Conservation (phyloP, 257 asterid species). For the Lycium ferocissimum region DNA sequence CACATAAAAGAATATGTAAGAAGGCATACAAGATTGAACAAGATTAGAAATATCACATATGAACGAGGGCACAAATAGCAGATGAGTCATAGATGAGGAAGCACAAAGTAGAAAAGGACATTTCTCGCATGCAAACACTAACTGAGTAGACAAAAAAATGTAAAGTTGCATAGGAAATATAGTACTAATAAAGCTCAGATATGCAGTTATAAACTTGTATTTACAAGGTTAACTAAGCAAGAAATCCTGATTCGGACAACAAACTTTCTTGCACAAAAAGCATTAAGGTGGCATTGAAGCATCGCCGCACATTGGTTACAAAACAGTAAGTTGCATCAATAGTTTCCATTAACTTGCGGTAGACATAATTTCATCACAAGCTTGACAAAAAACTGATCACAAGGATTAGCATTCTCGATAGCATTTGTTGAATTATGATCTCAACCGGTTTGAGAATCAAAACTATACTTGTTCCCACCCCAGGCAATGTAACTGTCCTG, state of each 20-base stretch:
- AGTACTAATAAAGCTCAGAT: background rate
- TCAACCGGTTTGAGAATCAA: slow-evolving; percentile 41
- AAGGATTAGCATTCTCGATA: slow-evolving; percentile 25
- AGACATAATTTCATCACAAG: slow-evolving; percentile 22
- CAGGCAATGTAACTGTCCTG: slow-evolving; percentile 87
- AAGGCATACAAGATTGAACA: background rate
- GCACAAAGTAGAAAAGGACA: background rate
- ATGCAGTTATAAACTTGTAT: background rate
- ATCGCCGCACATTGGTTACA: background rate
- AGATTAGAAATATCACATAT: background rate
- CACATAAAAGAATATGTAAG: too few species aligned
- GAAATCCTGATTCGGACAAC: background rate
- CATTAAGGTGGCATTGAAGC: background rate
- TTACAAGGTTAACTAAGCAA: slow-evolving; percentile 9
- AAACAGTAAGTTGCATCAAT: slow-evolving; percentile 15
- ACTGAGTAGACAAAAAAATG: background rate
- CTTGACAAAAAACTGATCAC: slow-evolving; percentile 31
- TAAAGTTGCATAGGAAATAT: background rate
- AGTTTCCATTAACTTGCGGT: slow-evolving; percentile 16
- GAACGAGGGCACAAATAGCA: background rate
- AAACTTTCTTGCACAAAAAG: background rate
- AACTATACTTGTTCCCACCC: slow-evolving; percentile 63
- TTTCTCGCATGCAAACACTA: background rate
- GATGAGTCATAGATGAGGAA: background rate
- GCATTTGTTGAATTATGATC: background rate